phyloP scores from a whole-genome alignment of 495 filamentous ascomycete genomes.

The Aspergillus conjunctus region DNA sequence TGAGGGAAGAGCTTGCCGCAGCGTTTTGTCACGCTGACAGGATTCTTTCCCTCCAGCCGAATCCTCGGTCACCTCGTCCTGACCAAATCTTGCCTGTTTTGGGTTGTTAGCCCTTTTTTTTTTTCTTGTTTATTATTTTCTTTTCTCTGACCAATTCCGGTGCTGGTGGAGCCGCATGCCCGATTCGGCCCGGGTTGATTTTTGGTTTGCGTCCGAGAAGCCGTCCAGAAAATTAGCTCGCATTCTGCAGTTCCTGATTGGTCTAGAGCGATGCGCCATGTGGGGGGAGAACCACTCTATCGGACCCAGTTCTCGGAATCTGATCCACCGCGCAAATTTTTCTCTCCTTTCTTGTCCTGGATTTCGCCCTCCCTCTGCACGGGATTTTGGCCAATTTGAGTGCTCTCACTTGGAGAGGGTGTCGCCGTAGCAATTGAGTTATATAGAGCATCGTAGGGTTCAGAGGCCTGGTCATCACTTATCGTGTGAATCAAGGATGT shows the following conservation, averaged over 20 bases:
- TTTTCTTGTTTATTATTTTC: neutral
- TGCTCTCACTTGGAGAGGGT: neutral
- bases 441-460: neutral
- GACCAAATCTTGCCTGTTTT: slow-evolving; percentile 3
- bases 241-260: slow-evolving; percentile 2
- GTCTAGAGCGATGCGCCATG: slow-evolving; percentile 8
- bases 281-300: slow-evolving; percentile 27
- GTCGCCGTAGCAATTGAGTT: slow-evolving; percentile 9
- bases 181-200: slow-evolving; percentile 31
- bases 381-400: neutral
- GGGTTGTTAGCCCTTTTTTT: neutral
- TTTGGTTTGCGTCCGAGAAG: slow-evolving; percentile 28
- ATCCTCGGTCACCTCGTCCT: slow-evolving; percentile 8
- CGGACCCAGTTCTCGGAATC: slow-evolving; percentile 24
- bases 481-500: neutral
- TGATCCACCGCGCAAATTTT: slow-evolving; percentile 25
- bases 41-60: slow-evolving; percentile 19
- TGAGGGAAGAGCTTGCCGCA: neutral
- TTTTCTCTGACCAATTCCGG: slow-evolving; percentile 19
- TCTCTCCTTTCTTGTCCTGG: slow-evolving; percentile 19
- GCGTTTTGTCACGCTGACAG: slow-evolving; percentile 8
- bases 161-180: slow-evolving; percentile 33
- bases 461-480: neutral
- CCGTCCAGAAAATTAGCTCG: slow-evolving; percentile 22
- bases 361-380: neutral